Percentiles rank a stretch among this genome's conserved stretches.
These are phyloP conservation scores for Rhizopogon vinicolor DNA, from an alignment of 768 basidiomycete species.

Conservation along the genomic window DNA sequence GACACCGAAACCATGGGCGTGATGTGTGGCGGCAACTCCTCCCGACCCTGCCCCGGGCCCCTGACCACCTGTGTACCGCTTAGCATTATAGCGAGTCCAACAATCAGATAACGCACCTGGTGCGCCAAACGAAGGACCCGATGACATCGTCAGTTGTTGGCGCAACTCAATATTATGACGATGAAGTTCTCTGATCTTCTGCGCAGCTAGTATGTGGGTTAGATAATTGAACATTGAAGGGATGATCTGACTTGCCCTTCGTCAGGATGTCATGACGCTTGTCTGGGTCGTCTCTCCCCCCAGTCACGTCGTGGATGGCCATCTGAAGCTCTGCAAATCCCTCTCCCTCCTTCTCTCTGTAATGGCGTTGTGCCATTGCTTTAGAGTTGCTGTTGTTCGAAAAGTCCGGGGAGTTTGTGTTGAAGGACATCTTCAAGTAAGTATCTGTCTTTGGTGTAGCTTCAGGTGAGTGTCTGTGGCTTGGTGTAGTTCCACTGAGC, in stretches of 20 bases:
- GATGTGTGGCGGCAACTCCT: background rate
- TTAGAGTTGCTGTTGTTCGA: background rate
- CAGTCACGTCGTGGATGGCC: conserved; percentile 9
- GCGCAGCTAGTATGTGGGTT: background rate
- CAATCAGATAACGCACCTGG: background rate
- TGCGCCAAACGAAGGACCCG: background rate
- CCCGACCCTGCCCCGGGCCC: background rate
- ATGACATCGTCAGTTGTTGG: background rate
- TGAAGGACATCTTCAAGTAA: background rate
- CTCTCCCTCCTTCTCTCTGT: background rate
- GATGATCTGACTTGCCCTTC: conserved; percentile 9
- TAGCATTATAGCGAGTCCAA: background rate
- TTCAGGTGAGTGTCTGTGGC: too few relatives aligned
- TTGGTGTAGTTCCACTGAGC: background rate
- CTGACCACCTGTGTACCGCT: background rate
- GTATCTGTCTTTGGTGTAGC: background rate
- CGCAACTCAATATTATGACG: background rate
- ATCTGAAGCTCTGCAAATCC: background rate
- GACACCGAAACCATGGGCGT: background rate
- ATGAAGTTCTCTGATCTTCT: background rate
- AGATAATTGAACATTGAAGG: background rate
- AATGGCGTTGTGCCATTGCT: background rate
- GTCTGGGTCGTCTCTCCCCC: background rate
- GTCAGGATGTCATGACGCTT: conserved; percentile 16
- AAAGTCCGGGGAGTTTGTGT: background rate